These are phyloP conservation scores for Cladosporium sp. DNA, from an alignment of 2,329 filamentous ascomycete species.

Conservation along the genomic window DNA sequence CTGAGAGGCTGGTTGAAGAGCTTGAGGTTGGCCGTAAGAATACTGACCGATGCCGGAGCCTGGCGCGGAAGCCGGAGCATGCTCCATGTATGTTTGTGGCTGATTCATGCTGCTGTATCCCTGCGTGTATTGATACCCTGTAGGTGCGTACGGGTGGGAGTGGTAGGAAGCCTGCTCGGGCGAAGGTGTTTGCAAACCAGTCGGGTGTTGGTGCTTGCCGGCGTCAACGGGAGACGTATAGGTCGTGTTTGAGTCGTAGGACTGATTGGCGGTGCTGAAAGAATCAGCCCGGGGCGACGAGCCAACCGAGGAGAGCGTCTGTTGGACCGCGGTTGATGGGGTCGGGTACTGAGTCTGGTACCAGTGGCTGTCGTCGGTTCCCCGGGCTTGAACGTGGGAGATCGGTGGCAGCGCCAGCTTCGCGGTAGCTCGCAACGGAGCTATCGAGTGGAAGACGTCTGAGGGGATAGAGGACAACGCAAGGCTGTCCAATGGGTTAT, in stretches of 20 bases:
- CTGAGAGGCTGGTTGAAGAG: conserved; percentile 37
- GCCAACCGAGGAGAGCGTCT: conserved; percentile 62
- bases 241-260: conserved; percentile 50
- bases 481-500: conserved; percentile 12
- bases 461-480: conserved; percentile 8
- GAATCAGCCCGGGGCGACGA: conserved; percentile 74
- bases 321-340: conserved; percentile 30
- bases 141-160: conserved; percentile 14
- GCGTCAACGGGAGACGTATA: conserved; percentile 50
- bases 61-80: conserved; percentile 68
- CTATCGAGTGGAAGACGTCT: neutral
- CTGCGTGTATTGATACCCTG: conserved; percentile 19
- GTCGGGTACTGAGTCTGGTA: conserved; percentile 13
- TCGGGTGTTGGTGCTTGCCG: conserved; percentile 29
- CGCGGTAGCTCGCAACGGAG: conserved; percentile 54
- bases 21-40: conserved; percentile 59
- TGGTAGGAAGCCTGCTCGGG: conserved; percentile 16
- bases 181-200: conserved; percentile 72
- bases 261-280: conserved; percentile 52
- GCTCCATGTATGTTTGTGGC: conserved; percentile 74
- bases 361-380: conserved; percentile 50
- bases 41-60: conserved; percentile 63
- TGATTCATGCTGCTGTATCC: conserved; percentile 69
- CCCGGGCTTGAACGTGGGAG: conserved; percentile 76
- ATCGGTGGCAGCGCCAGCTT: conserved; percentile 93